Base-by-base conservation (phyloP, 2,329 filamentous ascomycete species). In the Aspergillus tamarii region DNA sequence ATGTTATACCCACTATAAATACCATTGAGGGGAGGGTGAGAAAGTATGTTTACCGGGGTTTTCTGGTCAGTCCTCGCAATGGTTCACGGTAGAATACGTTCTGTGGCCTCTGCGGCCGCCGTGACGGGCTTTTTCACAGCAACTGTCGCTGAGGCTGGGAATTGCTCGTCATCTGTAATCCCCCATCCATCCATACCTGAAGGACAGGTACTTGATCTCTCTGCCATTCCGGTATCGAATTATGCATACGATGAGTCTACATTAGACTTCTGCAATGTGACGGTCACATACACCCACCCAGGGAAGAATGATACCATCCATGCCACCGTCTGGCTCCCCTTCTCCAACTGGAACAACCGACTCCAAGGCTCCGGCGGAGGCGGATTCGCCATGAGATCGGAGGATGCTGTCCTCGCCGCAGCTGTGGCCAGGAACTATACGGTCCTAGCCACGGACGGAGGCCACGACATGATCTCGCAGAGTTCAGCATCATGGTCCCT, bases 311-410 rank as follows among this genome's bases (percentile, higher is more conserved):
- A 80, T 59, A 67, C 39, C 1, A 70, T 79, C 57, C 68, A 70
- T 36, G 71, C 73, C 21, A 67, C 74, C 41, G 56, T 76, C 4
- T 76, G 72, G 70, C 70, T 80, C 0, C 78, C 78, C 7, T 36
- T 69, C 2, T 50, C 68, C 5, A 64, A 66, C 26, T 80, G 76
- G 76, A 79, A 78, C 54, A 68, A 73, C 4, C 74, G 77, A 3
- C 75, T 83, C 41, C 69, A 73, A 52, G 77, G 72, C 19, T 65
- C 75, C 0, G 81, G 82, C 2, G 80, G 80, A 3, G 78, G 76
- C 34, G 76, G 77, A 32, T 74, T 67, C 56, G 36, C 60, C 16
- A 60, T 57, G 21, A 41, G 60, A 11, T 10, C 34, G 0, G 32
- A 23, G 12, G 45, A 53, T 28, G 21, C 11, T 14, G 34, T 16